Conservation (phyloP, 106 monocot species). For the Dactylorhiza incarnata region DNA sequence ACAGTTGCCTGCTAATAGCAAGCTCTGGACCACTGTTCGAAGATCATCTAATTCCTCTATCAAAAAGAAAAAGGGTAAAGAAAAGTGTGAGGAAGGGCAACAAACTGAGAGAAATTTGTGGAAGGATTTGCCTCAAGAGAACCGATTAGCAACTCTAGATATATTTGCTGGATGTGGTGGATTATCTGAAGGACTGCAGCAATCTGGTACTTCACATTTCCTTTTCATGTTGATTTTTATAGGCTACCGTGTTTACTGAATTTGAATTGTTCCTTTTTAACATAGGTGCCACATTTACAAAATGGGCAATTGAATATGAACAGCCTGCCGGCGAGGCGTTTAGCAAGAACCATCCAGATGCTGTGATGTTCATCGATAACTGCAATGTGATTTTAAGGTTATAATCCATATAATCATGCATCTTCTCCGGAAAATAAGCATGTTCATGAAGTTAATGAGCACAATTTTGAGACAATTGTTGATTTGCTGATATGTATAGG, state of each 20-base stretch:
- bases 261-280: neutral
- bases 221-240: neutral
- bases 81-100: constrained; percentile 50
- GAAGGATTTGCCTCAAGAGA: constrained; percentile 30
- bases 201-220: constrained; percentile 50
- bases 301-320: constrained; percentile 99
- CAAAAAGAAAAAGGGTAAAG: constrained; percentile 78
- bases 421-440: no score
- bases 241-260: neutral
- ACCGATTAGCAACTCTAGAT: constrained; percentile 75
- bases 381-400: constrained; percentile 95
- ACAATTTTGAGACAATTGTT: neutral
- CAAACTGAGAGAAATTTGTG: constrained; percentile 22
- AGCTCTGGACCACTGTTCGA: constrained; percentile 22
- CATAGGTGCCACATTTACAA: constrained; percentile 74
- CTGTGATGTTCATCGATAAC: constrained; percentile 79
- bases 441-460: neutral
- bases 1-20: constrained; percentile 72
- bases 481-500: constrained; percentile 33
- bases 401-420: neutral
- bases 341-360: constrained; percentile 67
- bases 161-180: constrained; percentile 99
- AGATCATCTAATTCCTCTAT: constrained; percentile 16
- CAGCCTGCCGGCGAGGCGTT: constrained; percentile 96
- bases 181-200: constrained; percentile 84